Evolutionary conservation across 352 stramenopile species (phyloP), one percentile per base, ranked within the genome.

Genomic region (Bremia lactucae): DNA sequence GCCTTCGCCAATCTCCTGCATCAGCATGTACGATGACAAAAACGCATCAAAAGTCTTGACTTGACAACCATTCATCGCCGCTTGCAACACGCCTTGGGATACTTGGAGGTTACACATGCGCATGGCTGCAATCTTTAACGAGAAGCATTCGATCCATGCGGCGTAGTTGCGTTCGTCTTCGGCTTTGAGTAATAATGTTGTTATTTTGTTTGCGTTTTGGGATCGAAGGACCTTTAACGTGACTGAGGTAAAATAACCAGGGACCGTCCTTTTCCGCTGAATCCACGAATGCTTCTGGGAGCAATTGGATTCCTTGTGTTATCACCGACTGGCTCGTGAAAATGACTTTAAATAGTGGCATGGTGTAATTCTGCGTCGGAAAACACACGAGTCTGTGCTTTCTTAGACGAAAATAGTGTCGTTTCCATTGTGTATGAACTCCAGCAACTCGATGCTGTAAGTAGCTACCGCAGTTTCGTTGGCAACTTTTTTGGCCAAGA

Each of bases 1-100:
- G 2, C 77, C 74, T 75, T 90, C 74, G 14, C 77, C 77, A 22
- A 90, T 87, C 44, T 87, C 77, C 29, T 76, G 80, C 60, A 90
- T 73, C 6, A 90, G 41, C 47, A 83, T 41, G 29, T 83, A 89
- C 48, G 73, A 83, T 26, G 46, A 34, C 4, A 57, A 55, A 58
- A 87, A 90, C 7, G 43, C 35, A 14, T 52, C 31, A 15, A 53
- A 62, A 2, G 44, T 47, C 29, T 55, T 43, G 7, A 62, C 38
- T 33, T 62, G 24, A 29, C 3, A 10, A 48, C 50, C 16, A 36
- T 29, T 3, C 7, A 13, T 29, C 24, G 8, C 24, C 8, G 8
- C 24, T 7, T 29, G 8, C 3, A 29, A 29, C n/a, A 29, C 24
- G 2, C 2, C 8, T 13, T 29, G 7, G 24, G 13, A 1, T 1